These are phyloP conservation scores for grape (Vitis vinifera) DNA, from an alignment of 164 flowering plant species.

Conservation along the genomic window DNA sequence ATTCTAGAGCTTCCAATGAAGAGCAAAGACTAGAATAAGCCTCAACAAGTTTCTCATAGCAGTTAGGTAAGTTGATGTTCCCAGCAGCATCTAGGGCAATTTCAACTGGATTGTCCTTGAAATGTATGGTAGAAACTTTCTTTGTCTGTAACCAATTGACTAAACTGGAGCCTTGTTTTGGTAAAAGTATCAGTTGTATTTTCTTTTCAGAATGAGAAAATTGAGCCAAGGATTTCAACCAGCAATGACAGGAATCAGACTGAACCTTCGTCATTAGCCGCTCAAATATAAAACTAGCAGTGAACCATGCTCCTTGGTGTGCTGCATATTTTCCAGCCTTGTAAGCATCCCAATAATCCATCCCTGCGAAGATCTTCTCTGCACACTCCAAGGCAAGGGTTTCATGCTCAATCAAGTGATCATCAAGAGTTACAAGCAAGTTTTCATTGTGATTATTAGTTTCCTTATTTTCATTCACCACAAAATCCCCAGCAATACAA, in stretches of 20 bases:
- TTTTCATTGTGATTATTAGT: slow-evolving; percentile 7
- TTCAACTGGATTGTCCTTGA: slow-evolving; percentile 14
- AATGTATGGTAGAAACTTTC: slow-evolving; percentile 7
- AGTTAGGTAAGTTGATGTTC: slow-evolving; percentile 9
- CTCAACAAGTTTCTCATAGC: slow-evolving; percentile 25
- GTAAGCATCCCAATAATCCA: slow-evolving; percentile 60
- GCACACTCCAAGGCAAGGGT: slow-evolving; percentile 32
- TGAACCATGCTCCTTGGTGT: slow-evolving; percentile 63
- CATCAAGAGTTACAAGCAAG: slow-evolving; percentile 8
- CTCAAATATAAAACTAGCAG: slow-evolving; percentile 47
- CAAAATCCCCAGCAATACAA: slow-evolving; percentile 19
- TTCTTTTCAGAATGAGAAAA: slow-evolving; percentile 51
- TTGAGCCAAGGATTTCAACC: slow-evolving; percentile 58
- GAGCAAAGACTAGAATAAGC: slow-evolving; percentile 29
- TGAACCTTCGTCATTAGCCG: slow-evolving; percentile 41
- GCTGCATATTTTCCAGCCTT: slow-evolving; percentile 62
- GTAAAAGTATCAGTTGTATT: slow-evolving; percentile 31
- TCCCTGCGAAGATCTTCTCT: slow-evolving; percentile 33
- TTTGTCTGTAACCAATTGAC: slow-evolving; percentile 21
- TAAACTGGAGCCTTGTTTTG: slow-evolving; percentile 19
- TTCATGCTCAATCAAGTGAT: slow-evolving; percentile 40
- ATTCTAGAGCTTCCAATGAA: slow-evolving; percentile 34
- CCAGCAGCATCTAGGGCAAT: slow-evolving; percentile 12
- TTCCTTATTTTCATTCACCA: slow-evolving; percentile 9
- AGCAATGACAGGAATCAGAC: slow-evolving; percentile 38